phyloP scores from a whole-genome alignment of 768 basidiomycete species.

The Termitomyces sp. region DNA sequence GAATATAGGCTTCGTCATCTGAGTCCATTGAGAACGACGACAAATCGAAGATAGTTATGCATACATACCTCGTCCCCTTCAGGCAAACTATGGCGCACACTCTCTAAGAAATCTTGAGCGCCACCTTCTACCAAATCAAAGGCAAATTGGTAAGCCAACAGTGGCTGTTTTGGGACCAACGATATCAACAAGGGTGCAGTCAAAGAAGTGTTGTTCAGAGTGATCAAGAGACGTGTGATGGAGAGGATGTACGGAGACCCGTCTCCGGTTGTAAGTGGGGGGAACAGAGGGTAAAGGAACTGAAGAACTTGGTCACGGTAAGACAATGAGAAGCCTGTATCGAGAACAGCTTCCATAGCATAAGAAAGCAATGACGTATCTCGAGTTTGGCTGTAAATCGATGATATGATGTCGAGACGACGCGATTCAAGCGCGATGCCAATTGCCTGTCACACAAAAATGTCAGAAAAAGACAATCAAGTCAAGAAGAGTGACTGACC shows the following conservation, averaged over 20 bases:
- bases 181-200: constrained; percentile 70
- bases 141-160: constrained; percentile 90
- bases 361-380: constrained; percentile 84
- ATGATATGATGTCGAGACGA: constrained; percentile 80
- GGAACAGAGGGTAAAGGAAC: constrained; percentile 84
- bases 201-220: constrained; percentile 76
- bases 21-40: constrained; percentile 3
- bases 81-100: constrained; percentile 62
- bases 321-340: constrained; percentile 81
- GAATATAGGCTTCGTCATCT: constrained; percentile 60
- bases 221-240: constrained; percentile 85
- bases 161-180: constrained; percentile 62
- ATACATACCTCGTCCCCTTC: constrained; percentile 55
- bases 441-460: constrained; percentile 55
- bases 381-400: constrained; percentile 65
- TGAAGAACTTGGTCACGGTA: constrained; percentile 80
- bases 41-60: neutral
- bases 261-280: constrained; percentile 61
- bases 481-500: constrained; percentile 33
- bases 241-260: constrained; percentile 75
- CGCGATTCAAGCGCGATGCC: constrained; percentile 93
- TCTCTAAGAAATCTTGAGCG: constrained; percentile 86
- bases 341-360: constrained; percentile 87
- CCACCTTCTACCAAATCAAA: constrained; percentile 96
- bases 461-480: constrained; percentile 9